Evolutionary conservation across 1,284 basidiomycete genomes (phyloP).

Genomic region (Pholiota adiposa): DNA sequence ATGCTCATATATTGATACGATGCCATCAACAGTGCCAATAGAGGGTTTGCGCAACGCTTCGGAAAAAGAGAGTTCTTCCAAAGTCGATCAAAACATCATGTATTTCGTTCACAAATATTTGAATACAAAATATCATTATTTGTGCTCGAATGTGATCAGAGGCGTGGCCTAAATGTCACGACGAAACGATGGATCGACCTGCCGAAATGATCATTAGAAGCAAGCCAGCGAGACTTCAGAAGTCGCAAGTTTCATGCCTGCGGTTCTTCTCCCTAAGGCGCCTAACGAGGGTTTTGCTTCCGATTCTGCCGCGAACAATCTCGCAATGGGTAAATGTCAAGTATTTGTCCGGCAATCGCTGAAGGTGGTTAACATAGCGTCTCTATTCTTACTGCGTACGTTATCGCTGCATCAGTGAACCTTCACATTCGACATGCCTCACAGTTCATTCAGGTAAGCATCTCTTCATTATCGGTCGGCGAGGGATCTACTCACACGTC

Average conservation of each 20-base stretch:
- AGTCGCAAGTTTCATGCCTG: neutral
- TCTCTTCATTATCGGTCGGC: too few species aligned
- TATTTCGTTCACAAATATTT: neutral
- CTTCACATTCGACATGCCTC: neutral
- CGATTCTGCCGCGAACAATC: neutral
- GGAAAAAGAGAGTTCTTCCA: neutral
- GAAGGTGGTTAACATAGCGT: neutral
- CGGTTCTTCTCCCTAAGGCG: neutral
- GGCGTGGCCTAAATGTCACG: neutral
- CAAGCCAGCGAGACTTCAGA: neutral
- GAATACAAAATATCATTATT: constrained; percentile 8
- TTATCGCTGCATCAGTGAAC: neutral
- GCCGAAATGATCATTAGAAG: neutral
- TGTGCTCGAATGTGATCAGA: neutral
- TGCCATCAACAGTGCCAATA: constrained; percentile 6
- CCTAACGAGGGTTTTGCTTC: neutral
- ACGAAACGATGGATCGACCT: neutral
- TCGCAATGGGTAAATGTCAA: neutral
- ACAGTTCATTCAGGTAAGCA: neutral
- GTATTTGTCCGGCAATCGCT: neutral
- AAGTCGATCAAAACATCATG: neutral
- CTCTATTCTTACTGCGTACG: neutral
- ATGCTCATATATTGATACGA: neutral
- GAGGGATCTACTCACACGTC: too few species aligned
- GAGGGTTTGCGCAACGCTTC: neutral